Evolutionary conservation across 495 filamentous ascomycete genomes (phyloP).

Genomic region (Filosporella fistucella): DNA sequence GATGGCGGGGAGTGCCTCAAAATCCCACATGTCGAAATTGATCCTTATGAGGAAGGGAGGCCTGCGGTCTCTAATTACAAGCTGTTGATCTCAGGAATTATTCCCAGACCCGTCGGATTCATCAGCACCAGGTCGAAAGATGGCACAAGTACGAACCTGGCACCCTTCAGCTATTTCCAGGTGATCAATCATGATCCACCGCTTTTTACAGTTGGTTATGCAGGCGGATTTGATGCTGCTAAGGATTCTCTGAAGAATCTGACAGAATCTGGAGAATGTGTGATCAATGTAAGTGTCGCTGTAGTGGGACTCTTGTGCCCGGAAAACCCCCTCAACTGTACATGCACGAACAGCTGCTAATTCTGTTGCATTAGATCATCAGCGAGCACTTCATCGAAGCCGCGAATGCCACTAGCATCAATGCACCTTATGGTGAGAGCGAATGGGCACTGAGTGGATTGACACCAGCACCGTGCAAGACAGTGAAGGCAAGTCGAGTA

Average conservation of each 20-base stretch:
- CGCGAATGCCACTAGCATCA: slow-evolving; percentile 73
- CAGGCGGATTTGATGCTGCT: slow-evolving; percentile 39
- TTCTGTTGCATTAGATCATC: too few relatives aligned
- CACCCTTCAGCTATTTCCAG: slow-evolving; percentile 83
- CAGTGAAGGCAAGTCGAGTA: slow-evolving; percentile 70
- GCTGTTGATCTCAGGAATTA: slow-evolving; percentile 80
- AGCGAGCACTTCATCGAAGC: slow-evolving; percentile 83
- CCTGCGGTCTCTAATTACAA: slow-evolving; percentile 79
- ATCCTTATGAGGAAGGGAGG: slow-evolving; percentile 72
- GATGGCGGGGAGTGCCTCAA: slow-evolving; percentile 48
- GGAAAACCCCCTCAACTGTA: too few relatives aligned
- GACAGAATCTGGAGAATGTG: slow-evolving; percentile 63
- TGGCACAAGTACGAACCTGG: slow-evolving; percentile 62
- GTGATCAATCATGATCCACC: slow-evolving; percentile 87
- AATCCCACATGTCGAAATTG: slow-evolving; percentile 69
- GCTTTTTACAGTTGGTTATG: slow-evolving; percentile 77
- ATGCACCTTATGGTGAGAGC: slow-evolving; percentile 70
- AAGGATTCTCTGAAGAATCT: slow-evolving; percentile 83
- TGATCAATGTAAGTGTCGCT: too few relatives aligned
- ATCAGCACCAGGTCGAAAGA: slow-evolving; percentile 40
- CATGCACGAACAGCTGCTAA: too few relatives aligned
- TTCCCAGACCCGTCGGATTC: slow-evolving; percentile 72
- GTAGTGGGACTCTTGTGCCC: too few relatives aligned
- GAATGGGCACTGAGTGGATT: slow-evolving; percentile 83
- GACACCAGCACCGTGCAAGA: slow-evolving; percentile 59